These are phyloP conservation scores for Takashimella tepidaria DNA, from an alignment of 1,284 basidiomycete genomes.

Conservation along the genomic window DNA sequence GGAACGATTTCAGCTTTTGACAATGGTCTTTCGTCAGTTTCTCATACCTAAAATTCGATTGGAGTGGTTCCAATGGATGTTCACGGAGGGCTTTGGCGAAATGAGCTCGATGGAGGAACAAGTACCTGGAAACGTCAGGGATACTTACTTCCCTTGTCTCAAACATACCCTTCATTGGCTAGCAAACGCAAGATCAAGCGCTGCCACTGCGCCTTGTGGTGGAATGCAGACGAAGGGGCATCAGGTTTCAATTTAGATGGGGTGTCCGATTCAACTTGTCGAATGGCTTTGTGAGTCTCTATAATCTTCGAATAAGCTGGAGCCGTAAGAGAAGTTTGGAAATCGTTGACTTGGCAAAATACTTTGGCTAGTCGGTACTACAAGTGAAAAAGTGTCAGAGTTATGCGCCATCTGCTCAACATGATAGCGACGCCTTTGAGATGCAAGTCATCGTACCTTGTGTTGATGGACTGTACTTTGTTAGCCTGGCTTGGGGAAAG, in stretches of 20 bases:
- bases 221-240: neutral
- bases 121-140: conserved; percentile 1
- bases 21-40: too few species aligned
- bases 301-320: conserved; percentile 5
- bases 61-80: conserved; percentile 4
- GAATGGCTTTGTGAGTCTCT: conserved; percentile 5
- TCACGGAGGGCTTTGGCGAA: conserved; percentile 7
- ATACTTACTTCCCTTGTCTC: too few species aligned
- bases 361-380: conserved; percentile 13
- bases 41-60: conserved; percentile 2
- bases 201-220: conserved; percentile 2
- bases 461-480: neutral
- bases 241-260: neutral
- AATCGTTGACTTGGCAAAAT: conserved; percentile 9
- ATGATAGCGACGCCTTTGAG: too few species aligned
- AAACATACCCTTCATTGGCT: conserved; percentile 3
- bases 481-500: neutral
- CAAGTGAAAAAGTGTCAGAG: neutral
- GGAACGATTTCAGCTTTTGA: neutral
- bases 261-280: conserved; percentile 2
- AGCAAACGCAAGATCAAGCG: conserved; percentile 6
- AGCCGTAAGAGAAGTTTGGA: conserved; percentile 4
- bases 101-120: conserved; percentile 12
- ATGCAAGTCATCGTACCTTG: neutral
- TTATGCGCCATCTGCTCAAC: too few species aligned